Conservation (phyloP, 2,329 filamentous ascomycete species). For the Lasiodiplodia hormozganensis region DNA sequence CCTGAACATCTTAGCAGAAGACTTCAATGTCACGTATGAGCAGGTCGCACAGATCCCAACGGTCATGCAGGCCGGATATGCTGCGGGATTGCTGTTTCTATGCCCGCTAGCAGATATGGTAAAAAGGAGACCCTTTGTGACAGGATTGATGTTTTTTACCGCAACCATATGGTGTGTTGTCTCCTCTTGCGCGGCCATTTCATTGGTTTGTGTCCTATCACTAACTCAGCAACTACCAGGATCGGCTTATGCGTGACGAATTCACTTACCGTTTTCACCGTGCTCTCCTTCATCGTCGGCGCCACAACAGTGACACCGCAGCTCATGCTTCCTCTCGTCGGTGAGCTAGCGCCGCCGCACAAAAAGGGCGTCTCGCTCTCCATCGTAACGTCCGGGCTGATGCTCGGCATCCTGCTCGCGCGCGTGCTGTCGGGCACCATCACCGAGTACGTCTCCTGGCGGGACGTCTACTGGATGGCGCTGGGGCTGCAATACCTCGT, state of each 20-base stretch:
- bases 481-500: constrained; percentile 75
- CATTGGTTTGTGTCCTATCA: neutral
- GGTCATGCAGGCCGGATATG: constrained; percentile 80
- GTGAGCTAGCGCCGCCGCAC: constrained; percentile 74
- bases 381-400: constrained; percentile 76
- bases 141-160: constrained; percentile 71
- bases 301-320: constrained; percentile 80
- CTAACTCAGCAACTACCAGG: constrained; percentile 53
- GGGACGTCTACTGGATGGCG: constrained; percentile 79
- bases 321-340: constrained; percentile 78
- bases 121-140: constrained; percentile 71
- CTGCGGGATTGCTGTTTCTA: constrained; percentile 73
- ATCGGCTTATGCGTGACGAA: constrained; percentile 74
- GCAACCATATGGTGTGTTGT: constrained; percentile 65
- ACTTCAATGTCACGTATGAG: constrained; percentile 75
- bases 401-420: constrained; percentile 78
- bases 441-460: constrained; percentile 76
- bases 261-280: constrained; percentile 69
- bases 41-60: constrained; percentile 73
- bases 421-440: constrained; percentile 78
- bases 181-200: neutral
- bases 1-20: constrained; percentile 73
- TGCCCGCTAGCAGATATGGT: constrained; percentile 78
- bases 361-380: constrained; percentile 73
- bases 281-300: constrained; percentile 75